phyloP scores from a whole-genome alignment of 306 rosid species.

The Comarum palustre region DNA sequence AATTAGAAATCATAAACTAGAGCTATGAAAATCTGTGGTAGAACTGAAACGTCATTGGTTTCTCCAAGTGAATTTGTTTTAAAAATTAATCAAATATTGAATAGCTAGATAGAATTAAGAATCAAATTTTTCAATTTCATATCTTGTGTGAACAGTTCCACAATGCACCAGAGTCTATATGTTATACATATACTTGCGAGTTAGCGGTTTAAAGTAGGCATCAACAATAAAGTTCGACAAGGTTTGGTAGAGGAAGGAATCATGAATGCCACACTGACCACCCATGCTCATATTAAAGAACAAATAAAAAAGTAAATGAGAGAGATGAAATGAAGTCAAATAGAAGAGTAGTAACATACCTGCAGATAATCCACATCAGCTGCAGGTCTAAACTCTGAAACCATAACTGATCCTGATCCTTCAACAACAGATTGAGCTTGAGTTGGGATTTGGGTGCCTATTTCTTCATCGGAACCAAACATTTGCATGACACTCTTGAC shows the following conservation, averaged over 20 bases:
- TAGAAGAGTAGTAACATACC: conserved; percentile 44
- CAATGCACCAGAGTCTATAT: neutral
- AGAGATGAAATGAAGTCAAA: neutral
- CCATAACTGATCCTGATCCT: conserved; percentile 63
- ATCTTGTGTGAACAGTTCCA: neutral
- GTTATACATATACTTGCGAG: neutral
- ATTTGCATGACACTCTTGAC: conserved; percentile 37
- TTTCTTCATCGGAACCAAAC: conserved; percentile 72
- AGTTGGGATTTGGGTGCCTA: conserved; percentile 66
- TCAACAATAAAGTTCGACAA: neutral
- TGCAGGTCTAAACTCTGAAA: conserved; percentile 62
- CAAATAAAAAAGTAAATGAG: neutral
- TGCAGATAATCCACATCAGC: conserved; percentile 94
- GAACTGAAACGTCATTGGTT: neutral
- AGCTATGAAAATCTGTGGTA: neutral
- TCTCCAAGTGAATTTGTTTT: neutral
- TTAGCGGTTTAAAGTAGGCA: neutral
- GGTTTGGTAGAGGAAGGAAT: neutral
- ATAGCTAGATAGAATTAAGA: neutral
- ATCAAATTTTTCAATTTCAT: neutral
- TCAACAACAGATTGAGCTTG: conserved; percentile 80
- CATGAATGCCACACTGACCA: neutral
- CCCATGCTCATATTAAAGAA: neutral
- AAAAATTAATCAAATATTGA: neutral
- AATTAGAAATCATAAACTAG: neutral